Conservation (phyloP, 495 filamentous ascomycete species). For the Articulospora tetracladia region DNA sequence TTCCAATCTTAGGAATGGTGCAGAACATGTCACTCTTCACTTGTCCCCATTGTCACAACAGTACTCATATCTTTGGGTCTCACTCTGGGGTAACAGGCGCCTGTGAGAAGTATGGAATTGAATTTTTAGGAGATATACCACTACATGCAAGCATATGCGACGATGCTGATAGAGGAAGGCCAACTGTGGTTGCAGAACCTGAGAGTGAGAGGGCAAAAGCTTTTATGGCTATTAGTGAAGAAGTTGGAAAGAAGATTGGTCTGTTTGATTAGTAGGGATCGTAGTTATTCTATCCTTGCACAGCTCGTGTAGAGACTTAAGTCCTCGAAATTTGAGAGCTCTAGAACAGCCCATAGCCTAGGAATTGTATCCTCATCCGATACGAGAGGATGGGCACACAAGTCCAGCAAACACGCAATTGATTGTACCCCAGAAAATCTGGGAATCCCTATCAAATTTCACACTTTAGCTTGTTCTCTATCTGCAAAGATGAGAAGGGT, state of each 20-base stretch:
- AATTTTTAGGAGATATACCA: slow-evolving; percentile 84
- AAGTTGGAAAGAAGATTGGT: slow-evolving; percentile 39
- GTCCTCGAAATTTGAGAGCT: too few relatives aligned
- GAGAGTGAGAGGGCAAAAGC: slow-evolving; percentile 63
- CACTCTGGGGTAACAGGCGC: slow-evolving; percentile 45
- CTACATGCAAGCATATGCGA: slow-evolving; percentile 82
- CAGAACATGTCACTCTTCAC: slow-evolving; percentile 91
- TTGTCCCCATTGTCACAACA: slow-evolving; percentile 71
- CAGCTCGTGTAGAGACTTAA: too few relatives aligned
- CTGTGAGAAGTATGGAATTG: slow-evolving; percentile 62
- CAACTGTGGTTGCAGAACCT: slow-evolving; percentile 85
- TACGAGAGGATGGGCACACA: too few relatives aligned
- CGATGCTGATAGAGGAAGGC: slow-evolving; percentile 84
- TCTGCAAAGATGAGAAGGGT: neutral
- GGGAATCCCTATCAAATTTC: slow-evolving; percentile 9
- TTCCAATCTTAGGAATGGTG: slow-evolving; percentile 81
- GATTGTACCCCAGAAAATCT: neutral
- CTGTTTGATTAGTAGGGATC: slow-evolving; percentile 9
- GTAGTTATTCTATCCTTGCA: too few relatives aligned
- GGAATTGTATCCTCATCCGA: neutral
- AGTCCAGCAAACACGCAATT: neutral
- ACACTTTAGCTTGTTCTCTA: slow-evolving; percentile 19
- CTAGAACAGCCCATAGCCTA: too few relatives aligned
- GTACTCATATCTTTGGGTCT: slow-evolving; percentile 70
- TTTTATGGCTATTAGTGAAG: slow-evolving; percentile 67